Evolutionary conservation across 768 basidiomycete genomes (phyloP).

Genomic region (Pleurotus giganteus): DNA sequence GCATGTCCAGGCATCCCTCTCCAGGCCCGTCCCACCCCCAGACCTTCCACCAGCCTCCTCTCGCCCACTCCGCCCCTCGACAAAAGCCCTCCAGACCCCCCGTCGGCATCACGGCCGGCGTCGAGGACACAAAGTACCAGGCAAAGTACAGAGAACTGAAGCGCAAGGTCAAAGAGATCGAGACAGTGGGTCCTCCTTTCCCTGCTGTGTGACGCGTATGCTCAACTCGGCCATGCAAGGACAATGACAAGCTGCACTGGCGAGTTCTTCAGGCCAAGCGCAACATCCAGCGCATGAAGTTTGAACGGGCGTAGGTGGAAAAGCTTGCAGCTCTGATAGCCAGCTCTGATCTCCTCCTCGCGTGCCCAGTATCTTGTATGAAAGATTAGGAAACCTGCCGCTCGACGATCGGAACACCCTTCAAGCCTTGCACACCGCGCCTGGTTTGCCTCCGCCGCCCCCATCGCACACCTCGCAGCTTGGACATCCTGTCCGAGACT

Average conservation of each 20-base stretch:
- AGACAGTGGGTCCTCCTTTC: constrained; percentile 52
- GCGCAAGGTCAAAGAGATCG: constrained; percentile 85
- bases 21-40: constrained; percentile 44
- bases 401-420: constrained; percentile 42
- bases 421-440: constrained; percentile 29
- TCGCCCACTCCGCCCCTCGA: constrained; percentile 23
- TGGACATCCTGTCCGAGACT: constrained; percentile 33
- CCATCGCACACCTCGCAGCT: constrained; percentile 30
- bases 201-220: constrained; percentile 10
- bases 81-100: constrained; percentile 49
- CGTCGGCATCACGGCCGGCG: constrained; percentile 71
- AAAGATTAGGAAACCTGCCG: constrained; percentile 64
- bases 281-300: constrained; percentile 82
- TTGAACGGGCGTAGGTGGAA: constrained; percentile 79
- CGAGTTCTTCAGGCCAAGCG: constrained; percentile 78
- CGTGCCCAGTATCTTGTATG: constrained; percentile 62
- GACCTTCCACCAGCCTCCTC: constrained; percentile 22
- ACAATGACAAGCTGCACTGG: constrained; percentile 86
- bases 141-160: constrained; percentile 87
- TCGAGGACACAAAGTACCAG: constrained; percentile 84
- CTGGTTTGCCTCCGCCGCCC: constrained; percentile 30
- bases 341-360: constrained; percentile 16
- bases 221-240: constrained; percentile 42
- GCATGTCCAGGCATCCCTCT: constrained; percentile 67
- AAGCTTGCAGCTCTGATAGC: constrained; percentile 14